phyloP scores from a whole-genome alignment of 768 basidiomycete species.

The Zangia roseola region DNA sequence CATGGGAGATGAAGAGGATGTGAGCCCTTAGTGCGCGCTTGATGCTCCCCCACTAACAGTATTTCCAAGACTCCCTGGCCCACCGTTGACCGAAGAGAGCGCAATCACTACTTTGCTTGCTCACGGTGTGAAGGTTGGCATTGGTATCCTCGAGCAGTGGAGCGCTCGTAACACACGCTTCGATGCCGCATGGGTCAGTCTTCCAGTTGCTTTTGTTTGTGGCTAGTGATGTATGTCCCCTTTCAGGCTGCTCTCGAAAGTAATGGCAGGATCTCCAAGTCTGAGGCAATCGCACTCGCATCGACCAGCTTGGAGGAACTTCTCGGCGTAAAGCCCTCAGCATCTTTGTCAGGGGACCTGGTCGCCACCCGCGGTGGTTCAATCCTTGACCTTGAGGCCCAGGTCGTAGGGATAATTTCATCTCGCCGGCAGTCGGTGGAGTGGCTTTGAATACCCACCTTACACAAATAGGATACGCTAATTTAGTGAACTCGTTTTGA shows the following conservation, averaged over 20 bases:
- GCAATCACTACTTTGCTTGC: constrained; percentile 58
- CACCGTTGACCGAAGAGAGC: constrained; percentile 41
- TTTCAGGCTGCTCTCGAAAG: constrained; percentile 41
- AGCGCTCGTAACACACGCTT: constrained; percentile 74
- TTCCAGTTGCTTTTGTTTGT: constrained; percentile 5
- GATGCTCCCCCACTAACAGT: constrained; percentile 4
- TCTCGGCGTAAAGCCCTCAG: constrained; percentile 19
- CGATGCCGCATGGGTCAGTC: constrained; percentile 77
- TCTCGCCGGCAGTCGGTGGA: constrained; percentile 48
- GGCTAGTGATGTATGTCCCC: constrained; percentile 1
- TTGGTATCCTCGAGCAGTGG: constrained; percentile 69
- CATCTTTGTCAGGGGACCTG: constrained; percentile 42
- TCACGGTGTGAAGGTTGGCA: constrained; percentile 70
- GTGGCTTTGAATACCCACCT: constrained; percentile 34
- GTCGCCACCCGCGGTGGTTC: constrained; percentile 59
- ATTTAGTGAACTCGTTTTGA: too few relatives aligned
- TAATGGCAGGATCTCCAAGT: constrained; percentile 38
- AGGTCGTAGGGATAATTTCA: constrained; percentile 56
- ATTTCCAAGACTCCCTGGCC: constrained; percentile 27
- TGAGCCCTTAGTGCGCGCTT: constrained; percentile 6
- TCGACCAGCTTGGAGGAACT: constrained; percentile 56
- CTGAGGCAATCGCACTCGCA: constrained; percentile 50
- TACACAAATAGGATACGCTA: constrained; percentile 4
- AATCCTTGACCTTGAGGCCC: constrained; percentile 43
- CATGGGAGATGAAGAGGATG: constrained; percentile 60